Evolutionary conservation across 2,329 filamentous ascomycete species (phyloP).

Genomic region (Rhinocladiella similis): DNA sequence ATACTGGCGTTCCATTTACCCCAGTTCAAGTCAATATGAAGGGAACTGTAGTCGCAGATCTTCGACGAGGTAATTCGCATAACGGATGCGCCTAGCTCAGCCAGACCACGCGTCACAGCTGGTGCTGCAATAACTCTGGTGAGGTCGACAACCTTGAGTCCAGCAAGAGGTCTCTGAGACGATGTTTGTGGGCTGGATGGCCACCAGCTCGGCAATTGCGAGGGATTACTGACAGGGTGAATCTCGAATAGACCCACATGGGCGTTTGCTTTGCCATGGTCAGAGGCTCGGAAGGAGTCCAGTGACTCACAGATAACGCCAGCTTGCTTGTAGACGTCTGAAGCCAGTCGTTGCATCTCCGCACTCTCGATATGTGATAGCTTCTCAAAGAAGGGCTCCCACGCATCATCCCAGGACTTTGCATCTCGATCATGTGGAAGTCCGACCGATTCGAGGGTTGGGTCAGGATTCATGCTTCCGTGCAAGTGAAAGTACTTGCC

Average conservation of each 20-base stretch:
- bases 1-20: constrained; percentile 67
- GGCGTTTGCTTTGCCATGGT: constrained; percentile 44
- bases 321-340: constrained; percentile 41
- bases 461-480: constrained; percentile 48
- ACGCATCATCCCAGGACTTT: constrained; percentile 29
- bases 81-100: constrained; percentile 48
- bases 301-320: constrained; percentile 40
- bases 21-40: constrained; percentile 73
- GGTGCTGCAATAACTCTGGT: constrained; percentile 47
- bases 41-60: constrained; percentile 47
- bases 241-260: constrained; percentile 44
- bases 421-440: constrained; percentile 35
- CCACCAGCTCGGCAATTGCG: constrained; percentile 10
- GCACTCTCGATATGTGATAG: constrained; percentile 34
- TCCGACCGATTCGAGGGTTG: constrained; percentile 39
- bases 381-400: constrained; percentile 36
- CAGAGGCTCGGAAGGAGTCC: constrained; percentile 39
- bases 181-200: constrained; percentile 23
- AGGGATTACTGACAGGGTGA: constrained; percentile 16
- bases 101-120: constrained; percentile 41
- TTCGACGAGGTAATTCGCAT: constrained; percentile 46
- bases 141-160: constrained; percentile 52
- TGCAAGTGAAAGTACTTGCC: constrained; percentile 49
- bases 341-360: constrained; percentile 25
- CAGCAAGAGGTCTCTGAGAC: constrained; percentile 43